Evolutionary conservation across 75 land plant genomes (phyloP).

Genomic region (Ceratopteris richardii): DNA sequence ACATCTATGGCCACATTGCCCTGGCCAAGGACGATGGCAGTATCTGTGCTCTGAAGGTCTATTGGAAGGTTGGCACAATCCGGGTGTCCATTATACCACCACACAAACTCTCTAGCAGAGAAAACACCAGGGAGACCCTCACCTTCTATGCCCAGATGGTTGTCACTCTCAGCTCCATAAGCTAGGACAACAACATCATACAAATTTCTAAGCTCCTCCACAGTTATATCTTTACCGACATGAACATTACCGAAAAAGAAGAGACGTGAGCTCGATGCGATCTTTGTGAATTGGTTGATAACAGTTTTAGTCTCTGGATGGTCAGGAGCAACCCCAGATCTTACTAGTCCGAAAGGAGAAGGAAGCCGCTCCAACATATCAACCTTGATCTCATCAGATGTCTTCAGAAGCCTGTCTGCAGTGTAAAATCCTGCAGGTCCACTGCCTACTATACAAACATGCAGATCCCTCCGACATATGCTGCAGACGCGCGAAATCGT

Average conservation of each 20-base stretch:
- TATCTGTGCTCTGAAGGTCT: conserved; percentile 66
- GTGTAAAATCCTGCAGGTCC: conserved; percentile 99
- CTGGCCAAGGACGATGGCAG: conserved; percentile 94
- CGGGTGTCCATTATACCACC: conserved; percentile 99
- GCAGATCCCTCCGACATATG: conserved; percentile 10
- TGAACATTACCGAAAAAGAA: conserved; percentile 81
- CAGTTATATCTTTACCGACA: conserved; percentile 63
- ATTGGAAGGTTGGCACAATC: conserved; percentile 56
- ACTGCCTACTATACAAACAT: conserved; percentile 90
- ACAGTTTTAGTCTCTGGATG: conserved; percentile 98
- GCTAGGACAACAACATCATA: conserved; percentile 96
- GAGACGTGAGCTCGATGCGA: conserved; percentile 56
- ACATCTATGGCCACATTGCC: conserved; percentile 98
- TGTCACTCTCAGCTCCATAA: conserved; percentile 98
- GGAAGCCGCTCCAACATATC: conserved; percentile 91
- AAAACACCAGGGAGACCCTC: conserved; percentile 72
- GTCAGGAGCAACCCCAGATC: conserved; percentile 98
- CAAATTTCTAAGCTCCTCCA: conserved; percentile 64
- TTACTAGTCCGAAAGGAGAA: conserved; percentile 91
- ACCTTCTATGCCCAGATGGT: conserved; percentile 65
- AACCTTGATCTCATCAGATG: conserved; percentile 32
- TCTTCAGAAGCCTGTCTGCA: conserved; percentile 79
- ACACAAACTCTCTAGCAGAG: conserved; percentile 97
- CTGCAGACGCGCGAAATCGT: too few species aligned
- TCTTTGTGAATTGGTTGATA: conserved; percentile 80